Conservation (phyloP, 306 rosid species). For the Cucumis cinereus region DNA sequence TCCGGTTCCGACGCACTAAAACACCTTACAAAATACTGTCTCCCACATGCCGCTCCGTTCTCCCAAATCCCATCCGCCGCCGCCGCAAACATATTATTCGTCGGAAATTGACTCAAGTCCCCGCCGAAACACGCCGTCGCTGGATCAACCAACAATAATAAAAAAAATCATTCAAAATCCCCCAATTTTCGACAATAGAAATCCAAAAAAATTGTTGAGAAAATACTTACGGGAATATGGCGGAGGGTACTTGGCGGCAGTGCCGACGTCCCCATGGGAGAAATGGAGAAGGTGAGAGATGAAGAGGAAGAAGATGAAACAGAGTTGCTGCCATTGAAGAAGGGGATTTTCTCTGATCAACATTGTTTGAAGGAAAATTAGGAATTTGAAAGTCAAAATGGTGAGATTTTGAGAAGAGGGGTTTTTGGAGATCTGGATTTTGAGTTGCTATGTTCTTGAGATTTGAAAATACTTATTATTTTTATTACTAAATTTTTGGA, state of each 20-base stretch:
- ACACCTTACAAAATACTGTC: constrained; percentile 66
- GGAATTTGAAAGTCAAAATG: background rate
- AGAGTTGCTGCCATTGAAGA: background rate
- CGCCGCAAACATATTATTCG: constrained; percentile 57
- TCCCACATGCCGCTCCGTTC: constrained; percentile 82
- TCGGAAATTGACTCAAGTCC: constrained; percentile 45
- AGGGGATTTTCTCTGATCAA: background rate
- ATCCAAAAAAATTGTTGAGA: too few species aligned
- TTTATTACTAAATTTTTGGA: background rate
- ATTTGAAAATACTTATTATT: background rate
- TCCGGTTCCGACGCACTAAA: constrained; percentile 46
- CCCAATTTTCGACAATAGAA: background rate
- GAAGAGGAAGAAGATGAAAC: background rate
- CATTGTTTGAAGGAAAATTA: background rate
- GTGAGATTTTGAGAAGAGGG: background rate
- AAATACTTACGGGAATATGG: constrained; percentile 50
- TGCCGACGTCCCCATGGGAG: constrained; percentile 52
- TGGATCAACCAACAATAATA: background rate
- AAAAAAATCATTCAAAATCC: background rate
- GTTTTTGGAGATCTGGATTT: background rate
- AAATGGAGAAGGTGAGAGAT: constrained; percentile 1
- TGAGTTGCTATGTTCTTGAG: background rate
- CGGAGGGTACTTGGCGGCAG: constrained; percentile 46
- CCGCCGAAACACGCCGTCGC: constrained; percentile 56
- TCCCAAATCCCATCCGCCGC: constrained; percentile 86